These are phyloP conservation scores for Fusarium albosuccineum DNA, from an alignment of 2,329 filamentous ascomycete genomes.

Conservation along the genomic window DNA sequence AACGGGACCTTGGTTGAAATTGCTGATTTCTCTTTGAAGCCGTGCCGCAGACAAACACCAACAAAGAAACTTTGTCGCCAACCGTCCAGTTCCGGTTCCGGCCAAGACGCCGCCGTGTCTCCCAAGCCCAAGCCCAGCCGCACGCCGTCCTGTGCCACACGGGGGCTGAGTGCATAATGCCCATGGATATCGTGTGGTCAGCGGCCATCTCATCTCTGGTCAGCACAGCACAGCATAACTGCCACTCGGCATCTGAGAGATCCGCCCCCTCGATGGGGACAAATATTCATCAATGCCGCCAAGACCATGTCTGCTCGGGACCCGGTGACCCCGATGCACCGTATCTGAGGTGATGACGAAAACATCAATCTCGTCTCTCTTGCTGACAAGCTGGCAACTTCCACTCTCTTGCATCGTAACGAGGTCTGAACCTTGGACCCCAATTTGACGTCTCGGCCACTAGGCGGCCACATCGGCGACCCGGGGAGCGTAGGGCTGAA, in stretches of 20 bases:
- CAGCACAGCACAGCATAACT: not conserved
- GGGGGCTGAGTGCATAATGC: slow-evolving; percentile 29
- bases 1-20: slow-evolving; percentile 22
- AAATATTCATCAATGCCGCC: slow-evolving; percentile 9
- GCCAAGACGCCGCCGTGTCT: not conserved
- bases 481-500: slow-evolving; percentile 40
- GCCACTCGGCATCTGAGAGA: slow-evolving; percentile 24
- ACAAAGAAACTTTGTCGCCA: slow-evolving; percentile 10
- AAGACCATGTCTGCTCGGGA: not conserved
- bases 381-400: not conserved
- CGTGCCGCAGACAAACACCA: slow-evolving; percentile 3
- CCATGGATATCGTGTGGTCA: slow-evolving; percentile 34
- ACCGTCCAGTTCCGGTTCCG: slow-evolving; percentile 9
- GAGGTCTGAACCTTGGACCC: not conserved
- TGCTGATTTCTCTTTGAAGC: slow-evolving; percentile 19
- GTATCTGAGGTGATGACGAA: slow-evolving; percentile 13
- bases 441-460: slow-evolving; percentile 22
- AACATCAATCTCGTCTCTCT: slow-evolving; percentile 15
- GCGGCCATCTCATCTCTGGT: slow-evolving; percentile 19
- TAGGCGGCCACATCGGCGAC: slow-evolving; percentile 32
- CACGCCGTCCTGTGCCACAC: slow-evolving; percentile 25
- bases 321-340: not conserved
- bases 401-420: not conserved
- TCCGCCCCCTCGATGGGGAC: slow-evolving; percentile 21
- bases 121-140: slow-evolving; percentile 13